Percentiles rank a stretch among this genome's conserved stretches.
Conservation (phyloP, 441 rosid genomes). For the Dalechampia spathulata region DNA sequence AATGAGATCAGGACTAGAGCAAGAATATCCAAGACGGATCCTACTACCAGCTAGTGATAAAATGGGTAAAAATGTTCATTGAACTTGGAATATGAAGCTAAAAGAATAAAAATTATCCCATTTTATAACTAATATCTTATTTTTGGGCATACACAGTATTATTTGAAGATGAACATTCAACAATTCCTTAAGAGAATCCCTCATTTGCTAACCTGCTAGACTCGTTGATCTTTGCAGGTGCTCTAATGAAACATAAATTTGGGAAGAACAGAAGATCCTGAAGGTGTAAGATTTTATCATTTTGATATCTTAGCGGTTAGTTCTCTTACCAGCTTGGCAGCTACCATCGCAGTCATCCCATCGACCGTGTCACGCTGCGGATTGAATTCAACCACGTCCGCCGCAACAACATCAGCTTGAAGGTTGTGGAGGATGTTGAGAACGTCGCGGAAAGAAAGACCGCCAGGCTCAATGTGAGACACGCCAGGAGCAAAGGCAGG, state of each 20-base stretch:
- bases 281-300: slow-evolving; percentile 19
- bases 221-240: not conserved
- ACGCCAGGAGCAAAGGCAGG: slow-evolving; percentile 99
- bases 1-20: too few relatives aligned
- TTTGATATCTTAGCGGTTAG: slow-evolving; percentile 82
- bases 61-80: too few relatives aligned
- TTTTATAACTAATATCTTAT: too few relatives aligned
- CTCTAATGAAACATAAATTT: not conserved
- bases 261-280: not conserved
- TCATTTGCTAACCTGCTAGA: not conserved
- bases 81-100: too few relatives aligned
- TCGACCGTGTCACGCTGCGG: slow-evolving; percentile 99
- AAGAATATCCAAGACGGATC: too few relatives aligned
- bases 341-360: slow-evolving; percentile 99
- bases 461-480: slow-evolving; percentile 97
- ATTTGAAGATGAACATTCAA: not conserved
- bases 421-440: slow-evolving; percentile 89
- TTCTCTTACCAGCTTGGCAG: slow-evolving; percentile 98
- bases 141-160: too few relatives aligned
- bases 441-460: slow-evolving; percentile 89
- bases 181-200: not conserved
- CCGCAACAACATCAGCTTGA: slow-evolving; percentile 79
- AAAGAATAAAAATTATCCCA: too few relatives aligned
- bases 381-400: slow-evolving; percentile 94
- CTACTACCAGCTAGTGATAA: too few relatives aligned